Base-by-base conservation (phyloP, 495 filamentous ascomycete genomes). In the Immersiella caudata region DNA sequence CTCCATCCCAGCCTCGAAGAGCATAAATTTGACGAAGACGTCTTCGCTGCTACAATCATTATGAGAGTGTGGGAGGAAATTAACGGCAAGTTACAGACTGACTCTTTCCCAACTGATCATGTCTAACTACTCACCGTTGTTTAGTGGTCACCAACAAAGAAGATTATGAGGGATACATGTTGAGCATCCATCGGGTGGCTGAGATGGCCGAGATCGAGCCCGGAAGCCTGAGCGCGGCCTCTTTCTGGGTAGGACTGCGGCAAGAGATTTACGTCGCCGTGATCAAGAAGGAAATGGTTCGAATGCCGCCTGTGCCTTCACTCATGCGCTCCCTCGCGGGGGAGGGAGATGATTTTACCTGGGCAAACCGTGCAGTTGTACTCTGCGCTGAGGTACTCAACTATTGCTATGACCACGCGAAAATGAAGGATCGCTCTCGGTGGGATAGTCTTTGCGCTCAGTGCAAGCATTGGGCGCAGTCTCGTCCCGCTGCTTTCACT, bases 51-150 rank as follows among this genome's bases (percentile, higher is more conserved):
- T 2, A 84, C 82, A 3, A 85, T 90, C 8, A 88, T 90, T 62
- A 78, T 89, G 22, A 81, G 87, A 20, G 82, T 88, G 50, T 72
- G 87, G 14, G 85, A 89, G 75, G 88, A 89, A 68, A 86, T 88
- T 70, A 83, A 87, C 64, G 81, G 85, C 85, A 73, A 6, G 14
- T 57, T 14, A 9, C 27, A 9, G 12, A 33, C 18, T 51, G 20
- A 49, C 18, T 46, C 5, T 46, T 33, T 33, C 8, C 40, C 11
- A 18, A 18, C 5, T 46, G 5, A 5, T 6, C 40, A 46, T 14
- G 2, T 46, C 40, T 46, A 46, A 46, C 40, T 14, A 14, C 14
- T 33, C 8, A 3, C 8, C 29, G 40, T 12, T 57, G 20, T 26
- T 21, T 50, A 79, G 76, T 82, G 46, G 76, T 79, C 9, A 75